Evolutionary conservation across 768 basidiomycete genomes (phyloP).

Genomic region (Suillus spraguei): DNA sequence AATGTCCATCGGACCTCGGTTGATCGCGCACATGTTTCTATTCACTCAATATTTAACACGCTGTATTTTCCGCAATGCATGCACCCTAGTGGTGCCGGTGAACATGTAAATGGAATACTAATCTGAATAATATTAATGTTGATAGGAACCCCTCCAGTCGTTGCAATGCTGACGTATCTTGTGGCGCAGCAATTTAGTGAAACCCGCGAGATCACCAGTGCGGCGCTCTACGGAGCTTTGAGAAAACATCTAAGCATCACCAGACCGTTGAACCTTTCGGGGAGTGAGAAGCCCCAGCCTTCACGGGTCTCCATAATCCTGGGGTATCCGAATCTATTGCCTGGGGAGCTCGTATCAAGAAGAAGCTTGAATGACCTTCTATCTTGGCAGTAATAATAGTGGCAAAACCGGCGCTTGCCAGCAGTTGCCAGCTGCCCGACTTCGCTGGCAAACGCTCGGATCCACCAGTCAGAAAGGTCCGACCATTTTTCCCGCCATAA

Average conservation of each 20-base stretch:
- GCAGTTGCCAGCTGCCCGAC: not conserved
- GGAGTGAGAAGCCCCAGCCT: not conserved
- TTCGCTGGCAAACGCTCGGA: not conserved
- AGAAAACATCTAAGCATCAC: not conserved
- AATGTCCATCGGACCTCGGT: not conserved
- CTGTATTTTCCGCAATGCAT: conserved; percentile 3
- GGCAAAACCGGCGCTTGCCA: not conserved
- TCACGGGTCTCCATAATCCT: not conserved
- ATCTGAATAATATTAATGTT: not conserved
- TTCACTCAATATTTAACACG: not conserved
- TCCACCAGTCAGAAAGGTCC: too few relatives aligned
- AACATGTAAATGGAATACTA: not conserved
- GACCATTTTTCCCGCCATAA: not conserved
- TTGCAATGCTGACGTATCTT: not conserved
- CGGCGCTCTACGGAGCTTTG: not conserved
- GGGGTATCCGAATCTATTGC: not conserved
- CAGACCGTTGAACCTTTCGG: not conserved
- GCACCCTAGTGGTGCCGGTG: conserved; percentile 4
- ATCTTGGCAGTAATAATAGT: not conserved
- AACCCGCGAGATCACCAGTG: not conserved
- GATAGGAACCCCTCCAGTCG: not conserved
- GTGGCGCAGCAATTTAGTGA: not conserved
- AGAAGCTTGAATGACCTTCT: not conserved
- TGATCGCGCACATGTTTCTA: not conserved
- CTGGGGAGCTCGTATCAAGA: not conserved